Evolutionary conservation across 1,284 basidiomycete genomes (phyloP), one percentile per base, ranked within the genome.

Genomic region (Cutaneotrichosporon sp.): DNA sequence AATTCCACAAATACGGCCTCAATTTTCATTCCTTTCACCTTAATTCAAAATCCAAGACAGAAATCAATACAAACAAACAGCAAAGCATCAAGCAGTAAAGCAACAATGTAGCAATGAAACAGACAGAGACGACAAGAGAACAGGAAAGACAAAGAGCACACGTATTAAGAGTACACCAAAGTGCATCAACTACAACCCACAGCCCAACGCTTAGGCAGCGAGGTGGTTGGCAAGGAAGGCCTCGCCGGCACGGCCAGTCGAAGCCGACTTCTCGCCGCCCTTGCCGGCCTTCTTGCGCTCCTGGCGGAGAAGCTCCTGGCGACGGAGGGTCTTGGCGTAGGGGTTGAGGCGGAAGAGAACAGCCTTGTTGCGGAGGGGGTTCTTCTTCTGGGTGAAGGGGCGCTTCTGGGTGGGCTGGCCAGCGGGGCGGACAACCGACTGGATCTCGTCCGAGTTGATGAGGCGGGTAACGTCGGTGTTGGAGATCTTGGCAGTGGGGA

Each of bases 351-450:
- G 90, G 93, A 96, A 97, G 80, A 99, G 88, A 75, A 97, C 86
- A 67, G 87, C 90, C 85, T 92, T 94, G 91, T 99, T 99, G 84
- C 88, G 83, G 77, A 97, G 88, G 65, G 96, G 94, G 87, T 98
- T 98, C 91, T 98, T 98, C 90, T 95, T 95, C 86, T 98, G 96
- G 71, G 93, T 94, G 91, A 92, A 97, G 71, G 95, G 94, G 79
- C 78, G 73, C 80, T 81, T 81, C 69, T 83, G 72, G 83, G 83
- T 82, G 70, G 76, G 70, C 73, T 84, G 84, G 72, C 83, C 84
- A 67, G 81, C 80, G 61, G 91, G 90, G 78, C 95, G 92, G 74
- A 97, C 87, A 76, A 97, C 90, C 63, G 93, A 90, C 83, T 97
- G 93, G 80, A 97, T 94, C 84, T 96, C 94, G 71, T 91, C 88